Percentiles rank a stretch among this genome's conserved stretches.
phyloP scores from a whole-genome alignment of 2,329 filamentous ascomycete genomes.

The Diaporthe vaccinii region DNA sequence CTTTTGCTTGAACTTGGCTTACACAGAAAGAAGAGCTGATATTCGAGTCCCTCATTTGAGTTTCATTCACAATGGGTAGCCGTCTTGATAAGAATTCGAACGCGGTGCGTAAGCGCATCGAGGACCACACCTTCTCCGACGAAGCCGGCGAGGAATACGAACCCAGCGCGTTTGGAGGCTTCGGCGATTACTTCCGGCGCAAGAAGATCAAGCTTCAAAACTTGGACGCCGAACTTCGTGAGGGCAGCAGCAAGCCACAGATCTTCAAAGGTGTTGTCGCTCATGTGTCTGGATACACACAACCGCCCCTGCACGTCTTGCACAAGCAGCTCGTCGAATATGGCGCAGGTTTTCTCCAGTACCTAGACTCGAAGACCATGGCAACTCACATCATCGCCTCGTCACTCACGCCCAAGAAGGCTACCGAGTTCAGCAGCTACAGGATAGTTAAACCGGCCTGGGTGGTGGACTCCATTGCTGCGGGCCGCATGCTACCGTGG shows the following conservation, averaged over 20 bases:
- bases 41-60: constrained; percentile 39
- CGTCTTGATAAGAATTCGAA: constrained; percentile 75
- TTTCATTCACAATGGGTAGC: constrained; percentile 65
- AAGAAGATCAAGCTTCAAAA: constrained; percentile 99
- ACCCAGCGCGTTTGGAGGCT: constrained; percentile 87
- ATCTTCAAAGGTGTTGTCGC: constrained; percentile 94
- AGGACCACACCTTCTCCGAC: constrained; percentile 78
- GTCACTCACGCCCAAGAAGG: constrained; percentile 91
- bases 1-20: constrained; percentile 22
- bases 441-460: constrained; percentile 95
- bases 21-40: constrained; percentile 14
- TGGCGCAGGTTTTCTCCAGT: constrained; percentile 96
- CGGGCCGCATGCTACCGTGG: constrained; percentile 88
- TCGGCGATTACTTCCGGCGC: constrained; percentile 90
- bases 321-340: constrained; percentile 90
- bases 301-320: constrained; percentile 84
- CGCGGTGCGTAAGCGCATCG: constrained; percentile 72
- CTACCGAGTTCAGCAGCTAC: constrained; percentile 87
- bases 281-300: constrained; percentile 96
- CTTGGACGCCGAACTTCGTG: constrained; percentile 84
- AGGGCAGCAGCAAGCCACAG: constrained; percentile 78
- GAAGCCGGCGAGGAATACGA: constrained; percentile 94
- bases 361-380: constrained; percentile 92
- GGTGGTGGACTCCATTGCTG: constrained; percentile 90
- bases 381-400: constrained; percentile 97